These are phyloP conservation scores for Lipomyces yamadae DNA, from an alignment of 805 yeast genomes.

Conservation along the genomic window DNA sequence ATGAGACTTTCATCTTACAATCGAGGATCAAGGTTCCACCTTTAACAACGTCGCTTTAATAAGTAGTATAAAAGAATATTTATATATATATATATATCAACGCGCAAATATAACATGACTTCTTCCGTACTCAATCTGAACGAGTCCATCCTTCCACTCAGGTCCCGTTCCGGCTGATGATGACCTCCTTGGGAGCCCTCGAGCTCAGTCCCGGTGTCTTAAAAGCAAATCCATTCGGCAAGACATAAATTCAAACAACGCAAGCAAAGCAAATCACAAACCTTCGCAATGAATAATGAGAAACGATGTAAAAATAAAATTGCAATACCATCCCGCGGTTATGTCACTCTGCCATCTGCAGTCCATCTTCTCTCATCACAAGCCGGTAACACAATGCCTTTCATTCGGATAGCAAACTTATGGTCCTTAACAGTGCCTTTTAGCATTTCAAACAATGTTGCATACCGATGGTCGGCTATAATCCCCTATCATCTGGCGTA, in stretches of 20 bases:
- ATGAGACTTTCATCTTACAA: neutral
- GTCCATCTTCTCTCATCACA: neutral
- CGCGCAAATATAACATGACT: neutral
- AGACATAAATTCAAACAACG: neutral
- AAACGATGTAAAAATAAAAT: neutral
- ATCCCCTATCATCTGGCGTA: neutral
- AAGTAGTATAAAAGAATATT: neutral
- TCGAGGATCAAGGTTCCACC: neutral
- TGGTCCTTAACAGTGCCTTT: neutral
- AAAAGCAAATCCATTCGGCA: neutral
- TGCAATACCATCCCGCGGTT: neutral
- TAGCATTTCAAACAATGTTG: neutral
- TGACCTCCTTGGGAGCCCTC: neutral
- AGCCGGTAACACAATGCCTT: neutral
- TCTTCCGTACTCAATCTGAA: neutral
- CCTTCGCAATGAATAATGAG: neutral
- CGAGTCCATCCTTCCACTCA: slow-evolving; percentile 1
- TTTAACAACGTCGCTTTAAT: neutral
- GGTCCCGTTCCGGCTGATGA: neutral
- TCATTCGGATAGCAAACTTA: neutral
- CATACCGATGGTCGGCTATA: neutral
- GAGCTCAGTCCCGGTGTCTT: slow-evolving; percentile 3
- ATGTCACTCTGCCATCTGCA: neutral
- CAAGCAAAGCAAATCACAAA: neutral
- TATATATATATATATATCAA: neutral